Percentiles rank a stretch among this genome's conserved stretches.
Conservation (phyloP, 331 rosid genomes). For the Stylosanthes scabra region DNA sequence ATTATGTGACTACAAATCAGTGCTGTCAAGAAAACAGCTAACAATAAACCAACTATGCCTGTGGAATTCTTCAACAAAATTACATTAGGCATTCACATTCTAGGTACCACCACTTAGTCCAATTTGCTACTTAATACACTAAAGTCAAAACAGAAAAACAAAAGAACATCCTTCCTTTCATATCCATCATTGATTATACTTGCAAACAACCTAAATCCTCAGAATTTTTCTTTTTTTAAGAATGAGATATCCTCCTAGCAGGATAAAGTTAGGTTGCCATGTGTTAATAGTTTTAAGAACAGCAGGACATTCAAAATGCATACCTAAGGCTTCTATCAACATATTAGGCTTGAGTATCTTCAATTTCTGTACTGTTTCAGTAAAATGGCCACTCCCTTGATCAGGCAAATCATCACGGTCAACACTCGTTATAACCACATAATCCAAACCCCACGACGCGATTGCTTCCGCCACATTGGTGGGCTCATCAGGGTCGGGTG, state of each 20-base stretch:
- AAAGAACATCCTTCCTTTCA: constrained; percentile 27
- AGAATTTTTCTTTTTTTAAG: background rate
- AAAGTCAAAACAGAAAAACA: constrained; percentile 16
- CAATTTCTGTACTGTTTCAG: constrained; percentile 92
- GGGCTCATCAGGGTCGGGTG: constrained; percentile 95
- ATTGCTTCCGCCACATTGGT: constrained; percentile 98
- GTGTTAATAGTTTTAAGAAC: constrained; percentile 22
- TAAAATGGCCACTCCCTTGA: constrained; percentile 98
- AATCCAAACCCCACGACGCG: constrained; percentile 98
- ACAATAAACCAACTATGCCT: constrained; percentile 20
- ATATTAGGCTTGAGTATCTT: constrained; percentile 85
- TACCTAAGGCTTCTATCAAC: constrained; percentile 97
- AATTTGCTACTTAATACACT: constrained; percentile 9
- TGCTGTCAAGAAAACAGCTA: constrained; percentile 1
- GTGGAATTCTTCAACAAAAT: constrained; percentile 26
- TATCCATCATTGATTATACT: constrained; percentile 29
- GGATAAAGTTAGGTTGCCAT: background rate
- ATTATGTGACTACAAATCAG: constrained; percentile 10
- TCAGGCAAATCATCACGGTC: constrained; percentile 97
- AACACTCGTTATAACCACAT: constrained; percentile 97
- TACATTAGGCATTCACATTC: background rate
- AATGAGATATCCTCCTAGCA: background rate
- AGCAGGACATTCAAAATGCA: constrained; percentile 27
- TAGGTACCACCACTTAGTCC: constrained; percentile 17
- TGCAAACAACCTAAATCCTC: constrained; percentile 9